Percentiles rank a stretch among this genome's conserved stretches.
Evolutionary conservation across 345 rosid species (phyloP).

Genomic region (Citrus sp.): DNA sequence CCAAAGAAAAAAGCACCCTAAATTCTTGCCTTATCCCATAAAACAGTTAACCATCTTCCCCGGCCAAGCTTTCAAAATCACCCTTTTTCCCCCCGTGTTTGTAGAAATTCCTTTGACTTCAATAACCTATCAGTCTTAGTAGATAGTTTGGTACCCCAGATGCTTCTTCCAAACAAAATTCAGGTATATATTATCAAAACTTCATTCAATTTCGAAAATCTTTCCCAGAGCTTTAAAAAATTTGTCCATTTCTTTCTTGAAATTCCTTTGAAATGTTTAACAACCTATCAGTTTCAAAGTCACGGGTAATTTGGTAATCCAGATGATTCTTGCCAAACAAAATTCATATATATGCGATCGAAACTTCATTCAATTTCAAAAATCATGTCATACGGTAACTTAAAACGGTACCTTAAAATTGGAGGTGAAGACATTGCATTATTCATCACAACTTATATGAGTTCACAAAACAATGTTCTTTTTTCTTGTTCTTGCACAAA

Average conservation of each 20-base stretch:
- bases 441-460: background rate
- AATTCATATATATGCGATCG: background rate
- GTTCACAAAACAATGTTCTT: background rate
- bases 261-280: background rate
- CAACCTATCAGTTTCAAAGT: background rate
- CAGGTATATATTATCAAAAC: background rate
- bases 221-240: background rate
- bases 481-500: background rate
- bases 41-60: background rate
- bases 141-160: background rate
- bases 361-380: background rate
- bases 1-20: background rate
- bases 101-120: background rate
- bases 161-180: background rate
- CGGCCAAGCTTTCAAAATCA: too few relatives aligned
- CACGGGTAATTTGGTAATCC: background rate
- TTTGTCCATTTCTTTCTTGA: background rate
- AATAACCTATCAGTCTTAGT: background rate
- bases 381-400: background rate
- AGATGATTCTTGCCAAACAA: background rate
- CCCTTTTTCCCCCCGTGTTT: too few relatives aligned
- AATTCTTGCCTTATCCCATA: background rate
- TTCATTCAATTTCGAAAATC: background rate
- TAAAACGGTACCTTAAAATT: background rate
- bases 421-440: background rate